phyloP scores from a whole-genome alignment of 164 flowering plant species.

The Hamamelis virginiana region DNA sequence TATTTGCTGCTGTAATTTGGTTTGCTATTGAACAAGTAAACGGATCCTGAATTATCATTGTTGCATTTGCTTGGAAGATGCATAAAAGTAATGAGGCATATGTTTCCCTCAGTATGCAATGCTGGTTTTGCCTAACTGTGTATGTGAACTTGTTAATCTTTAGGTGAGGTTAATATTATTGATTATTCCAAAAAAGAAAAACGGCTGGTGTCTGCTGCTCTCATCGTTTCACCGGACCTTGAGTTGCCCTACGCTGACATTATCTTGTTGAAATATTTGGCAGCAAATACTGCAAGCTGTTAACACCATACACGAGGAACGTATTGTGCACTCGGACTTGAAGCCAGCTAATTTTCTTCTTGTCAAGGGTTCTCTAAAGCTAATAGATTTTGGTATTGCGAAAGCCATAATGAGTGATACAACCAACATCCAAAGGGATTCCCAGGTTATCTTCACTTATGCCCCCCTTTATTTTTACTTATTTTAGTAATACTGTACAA shows the following conservation, averaged over 20 bases:
- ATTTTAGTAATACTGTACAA: not conserved
- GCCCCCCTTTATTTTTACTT: not conserved
- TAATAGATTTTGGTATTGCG: conserved; percentile 98
- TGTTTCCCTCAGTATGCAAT: not conserved
- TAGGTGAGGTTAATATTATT: not conserved
- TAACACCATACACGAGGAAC: conserved; percentile 95
- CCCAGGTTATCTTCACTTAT: conserved; percentile 59
- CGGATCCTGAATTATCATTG: not conserved
- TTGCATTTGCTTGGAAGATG: not conserved
- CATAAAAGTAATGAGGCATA: not conserved
- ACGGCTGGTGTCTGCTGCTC: too few relatives aligned
- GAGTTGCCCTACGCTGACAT: too few relatives aligned
- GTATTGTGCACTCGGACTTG: conserved; percentile 96
- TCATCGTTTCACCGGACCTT: too few relatives aligned
- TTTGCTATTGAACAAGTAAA: not conserved
- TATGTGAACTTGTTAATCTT: not conserved
- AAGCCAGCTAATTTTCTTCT: conserved; percentile 99
- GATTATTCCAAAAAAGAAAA: conserved; percentile 5
- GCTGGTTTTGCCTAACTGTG: too few relatives aligned
- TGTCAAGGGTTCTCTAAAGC: conserved; percentile 88
- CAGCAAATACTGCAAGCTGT: conserved; percentile 99
- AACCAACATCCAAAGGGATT: conserved; percentile 95
- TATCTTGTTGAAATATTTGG: conserved; percentile 9
- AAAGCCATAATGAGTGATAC: conserved; percentile 97
- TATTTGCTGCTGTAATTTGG: not conserved